phyloP scores from a whole-genome alignment of 257 asterid species.

The Nicotiana tabacum region DNA sequence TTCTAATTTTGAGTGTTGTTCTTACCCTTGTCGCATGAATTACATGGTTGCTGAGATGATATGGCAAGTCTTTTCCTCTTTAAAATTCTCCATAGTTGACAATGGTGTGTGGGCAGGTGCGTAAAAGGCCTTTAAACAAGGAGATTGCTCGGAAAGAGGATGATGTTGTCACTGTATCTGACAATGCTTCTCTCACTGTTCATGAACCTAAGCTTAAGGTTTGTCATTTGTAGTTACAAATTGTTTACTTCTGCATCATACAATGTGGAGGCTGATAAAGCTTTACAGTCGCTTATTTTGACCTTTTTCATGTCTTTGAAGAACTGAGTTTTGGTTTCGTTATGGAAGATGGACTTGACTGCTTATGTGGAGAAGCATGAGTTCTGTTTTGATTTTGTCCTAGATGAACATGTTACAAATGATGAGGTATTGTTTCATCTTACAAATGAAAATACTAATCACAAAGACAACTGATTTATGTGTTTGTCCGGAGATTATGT shows the following conservation, averaged over 20 bases:
- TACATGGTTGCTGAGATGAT: background rate
- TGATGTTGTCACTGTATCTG: slow-evolving; percentile 74
- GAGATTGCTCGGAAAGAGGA: slow-evolving; percentile 85
- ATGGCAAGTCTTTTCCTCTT: background rate
- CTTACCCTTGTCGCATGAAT: background rate
- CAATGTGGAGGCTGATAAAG: background rate
- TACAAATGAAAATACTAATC: background rate
- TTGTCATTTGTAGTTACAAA: slow-evolving; percentile 10
- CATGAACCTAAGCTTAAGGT: slow-evolving; percentile 97
- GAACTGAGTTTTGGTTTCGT: slow-evolving; percentile 27
- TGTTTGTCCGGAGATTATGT: background rate
- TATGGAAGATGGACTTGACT: slow-evolving; percentile 88
- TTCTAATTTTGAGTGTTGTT: background rate
- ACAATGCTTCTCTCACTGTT: slow-evolving; percentile 68
- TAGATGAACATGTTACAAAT: slow-evolving; percentile 83
- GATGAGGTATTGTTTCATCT: slow-evolving; percentile 62
- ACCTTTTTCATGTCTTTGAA: slow-evolving; percentile 2
- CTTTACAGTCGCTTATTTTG: background rate
- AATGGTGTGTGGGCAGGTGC: slow-evolving; percentile 53
- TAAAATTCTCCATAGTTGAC: background rate
- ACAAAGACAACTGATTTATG: background rate
- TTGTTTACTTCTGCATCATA: slow-evolving; percentile 8
- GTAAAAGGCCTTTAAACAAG: slow-evolving; percentile 95
- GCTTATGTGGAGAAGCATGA: slow-evolving; percentile 97
- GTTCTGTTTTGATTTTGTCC: slow-evolving; percentile 95